Percentiles rank a stretch among this genome's conserved stretches.
phyloP scores from a whole-genome alignment of 2,329 filamentous ascomycete species.

The Cercospora sp. region DNA sequence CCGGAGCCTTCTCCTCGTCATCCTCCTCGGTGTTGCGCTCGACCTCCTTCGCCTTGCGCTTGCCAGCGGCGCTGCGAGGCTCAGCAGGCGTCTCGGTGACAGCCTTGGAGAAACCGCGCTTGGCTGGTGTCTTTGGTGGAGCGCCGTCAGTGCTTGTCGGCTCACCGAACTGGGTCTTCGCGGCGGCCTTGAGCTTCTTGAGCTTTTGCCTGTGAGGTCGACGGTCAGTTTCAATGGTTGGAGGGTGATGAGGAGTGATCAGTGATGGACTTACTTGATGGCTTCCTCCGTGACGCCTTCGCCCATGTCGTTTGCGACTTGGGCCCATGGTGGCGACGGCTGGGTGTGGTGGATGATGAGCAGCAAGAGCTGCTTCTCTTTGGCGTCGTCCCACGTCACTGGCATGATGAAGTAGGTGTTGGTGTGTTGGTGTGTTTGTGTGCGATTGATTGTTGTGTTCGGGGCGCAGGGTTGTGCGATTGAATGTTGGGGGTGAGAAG shows the following conservation, averaged over 20 bases:
- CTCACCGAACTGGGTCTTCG: slow-evolving; percentile 9
- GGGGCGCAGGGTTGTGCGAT: neutral
- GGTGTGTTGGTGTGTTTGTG: neutral
- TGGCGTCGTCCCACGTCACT: slow-evolving; percentile 15
- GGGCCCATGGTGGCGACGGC: slow-evolving; percentile 22
- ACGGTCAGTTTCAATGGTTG: neutral
- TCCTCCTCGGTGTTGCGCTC: neutral
- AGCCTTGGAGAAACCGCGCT: slow-evolving; percentile 5
- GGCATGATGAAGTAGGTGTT: slow-evolving; percentile 7
- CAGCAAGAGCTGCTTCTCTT: slow-evolving; percentile 19
- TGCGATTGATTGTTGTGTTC: neutral
- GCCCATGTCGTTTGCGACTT: slow-evolving; percentile 12
- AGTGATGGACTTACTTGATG: neutral
- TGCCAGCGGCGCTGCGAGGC: neutral
- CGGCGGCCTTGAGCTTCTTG: slow-evolving; percentile 6
- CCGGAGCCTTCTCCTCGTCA: neutral
- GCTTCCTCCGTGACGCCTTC: slow-evolving; percentile 11
- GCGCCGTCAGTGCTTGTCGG: neutral
- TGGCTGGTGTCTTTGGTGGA: slow-evolving; percentile 11
- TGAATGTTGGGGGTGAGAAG: neutral
- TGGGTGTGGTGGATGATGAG: slow-evolving; percentile 14
- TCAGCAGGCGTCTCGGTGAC: neutral
- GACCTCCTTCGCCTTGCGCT: slow-evolving; percentile 8
- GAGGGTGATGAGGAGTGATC: neutral
- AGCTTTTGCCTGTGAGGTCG: slow-evolving; percentile 8